Conservation (phyloP, 2,329 filamentous ascomycete genomes). For the Fusarium goolgardi region DNA sequence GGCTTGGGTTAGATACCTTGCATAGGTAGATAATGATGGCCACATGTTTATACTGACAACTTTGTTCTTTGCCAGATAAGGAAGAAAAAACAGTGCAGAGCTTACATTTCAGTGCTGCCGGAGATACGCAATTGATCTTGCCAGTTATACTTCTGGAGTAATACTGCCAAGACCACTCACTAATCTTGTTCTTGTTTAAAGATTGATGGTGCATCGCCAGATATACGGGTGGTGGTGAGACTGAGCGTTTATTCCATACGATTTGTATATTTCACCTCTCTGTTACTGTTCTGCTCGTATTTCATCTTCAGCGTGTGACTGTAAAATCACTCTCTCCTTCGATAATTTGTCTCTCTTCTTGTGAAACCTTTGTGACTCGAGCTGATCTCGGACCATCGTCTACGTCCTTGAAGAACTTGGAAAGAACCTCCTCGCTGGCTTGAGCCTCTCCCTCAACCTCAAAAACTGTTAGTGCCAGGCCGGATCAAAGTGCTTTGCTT, state of each 20-base stretch:
- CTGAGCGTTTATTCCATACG: not conserved
- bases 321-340: constrained; percentile 76
- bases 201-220: not conserved
- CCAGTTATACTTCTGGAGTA: too few species aligned
- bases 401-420: constrained; percentile 78
- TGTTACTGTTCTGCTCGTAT: constrained; percentile 15
- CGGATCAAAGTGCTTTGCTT: not conserved
- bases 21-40: too few species aligned
- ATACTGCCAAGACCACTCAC: not conserved
- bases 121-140: too few species aligned
- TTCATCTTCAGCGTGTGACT: constrained; percentile 55
- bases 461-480: constrained; percentile 22
- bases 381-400: constrained; percentile 79
- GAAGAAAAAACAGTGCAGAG: too few species aligned
- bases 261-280: not conserved
- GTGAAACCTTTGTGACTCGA: constrained; percentile 78
- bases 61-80: too few species aligned
- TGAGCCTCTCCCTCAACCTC: constrained; percentile 94
- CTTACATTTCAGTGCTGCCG: too few species aligned
- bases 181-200: not conserved
- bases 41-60: too few species aligned
- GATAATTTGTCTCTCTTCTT: constrained; percentile 71
- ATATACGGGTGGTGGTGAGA: not conserved
- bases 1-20: too few species aligned
- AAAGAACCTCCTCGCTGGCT: constrained; percentile 72